A percentile compares a stretch with the other conserved stretches of the same genome.
These are phyloP conservation scores for Hebeloma cylindrosporum DNA, from an alignment of 768 basidiomycete species.

Conservation along the genomic window DNA sequence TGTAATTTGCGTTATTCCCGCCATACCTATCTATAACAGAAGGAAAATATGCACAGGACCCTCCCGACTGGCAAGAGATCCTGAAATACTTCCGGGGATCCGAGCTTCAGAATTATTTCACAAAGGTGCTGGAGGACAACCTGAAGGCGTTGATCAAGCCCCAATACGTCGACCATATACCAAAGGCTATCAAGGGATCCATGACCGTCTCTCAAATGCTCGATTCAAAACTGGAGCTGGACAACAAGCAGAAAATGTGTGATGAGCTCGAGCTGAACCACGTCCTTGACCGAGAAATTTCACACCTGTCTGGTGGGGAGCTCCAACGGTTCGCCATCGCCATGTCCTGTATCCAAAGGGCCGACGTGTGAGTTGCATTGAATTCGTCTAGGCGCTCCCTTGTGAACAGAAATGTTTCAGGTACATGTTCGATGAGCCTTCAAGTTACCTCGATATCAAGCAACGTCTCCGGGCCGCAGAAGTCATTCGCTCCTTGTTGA, in stretches of 20 bases:
- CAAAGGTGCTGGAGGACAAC: slow-evolving; percentile 98
- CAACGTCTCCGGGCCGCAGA: slow-evolving; percentile 95
- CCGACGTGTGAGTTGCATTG: slow-evolving; percentile 77
- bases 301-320: slow-evolving; percentile 93
- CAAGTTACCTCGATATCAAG: slow-evolving; percentile 95
- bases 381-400: slow-evolving; percentile 1
- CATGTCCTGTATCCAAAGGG: slow-evolving; percentile 91
- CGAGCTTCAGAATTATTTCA: slow-evolving; percentile 99
- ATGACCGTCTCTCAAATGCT: slow-evolving; percentile 91
- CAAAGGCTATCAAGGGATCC: slow-evolving; percentile 88
- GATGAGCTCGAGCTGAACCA: slow-evolving; percentile 85
- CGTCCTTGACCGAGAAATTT: slow-evolving; percentile 81
- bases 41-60: slow-evolving; percentile 56
- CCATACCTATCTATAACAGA: slow-evolving; percentile 1
- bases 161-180: slow-evolving; percentile 99
- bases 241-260: slow-evolving; percentile 86
- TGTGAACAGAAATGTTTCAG: slow-evolving; percentile 36
- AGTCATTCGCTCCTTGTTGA: slow-evolving; percentile 86
- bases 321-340: slow-evolving; percentile 98
- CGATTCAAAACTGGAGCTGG: slow-evolving; percentile 82
- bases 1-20: slow-evolving; percentile 26
- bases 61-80: slow-evolving; percentile 99
- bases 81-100: slow-evolving; percentile 98
- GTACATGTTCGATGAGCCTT: slow-evolving; percentile 99
- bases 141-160: slow-evolving; percentile 99